Percentiles rank a stretch among this genome's conserved stretches.
Conservation (phyloP, 495 filamentous ascomycete genomes). For the Platismatia glauca region DNA sequence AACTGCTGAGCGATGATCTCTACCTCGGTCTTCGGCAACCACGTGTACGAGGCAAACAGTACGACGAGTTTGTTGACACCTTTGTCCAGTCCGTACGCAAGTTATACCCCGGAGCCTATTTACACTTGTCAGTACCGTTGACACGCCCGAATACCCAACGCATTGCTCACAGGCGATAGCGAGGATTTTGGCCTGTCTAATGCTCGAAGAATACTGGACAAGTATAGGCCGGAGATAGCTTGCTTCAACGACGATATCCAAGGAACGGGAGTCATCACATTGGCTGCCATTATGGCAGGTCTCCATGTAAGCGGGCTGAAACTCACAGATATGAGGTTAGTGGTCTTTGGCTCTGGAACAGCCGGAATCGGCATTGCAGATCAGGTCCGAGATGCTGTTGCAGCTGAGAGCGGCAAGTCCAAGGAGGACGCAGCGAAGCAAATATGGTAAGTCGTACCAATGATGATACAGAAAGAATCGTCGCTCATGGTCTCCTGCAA, state of each 20-base stretch:
- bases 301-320: constrained; percentile 59
- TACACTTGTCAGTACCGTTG: constrained; percentile 55
- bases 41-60: constrained; percentile 59
- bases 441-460: constrained; percentile 54
- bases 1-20: constrained; percentile 66
- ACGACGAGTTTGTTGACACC: constrained; percentile 67
- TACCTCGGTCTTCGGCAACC: constrained; percentile 68
- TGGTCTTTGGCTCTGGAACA: constrained; percentile 76
- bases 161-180: constrained; percentile 16
- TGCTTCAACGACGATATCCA: constrained; percentile 94
- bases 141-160: background rate
- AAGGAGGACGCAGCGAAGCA: constrained; percentile 71
- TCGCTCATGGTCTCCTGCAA: constrained; percentile 25
- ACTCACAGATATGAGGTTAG: constrained; percentile 56
- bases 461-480: background rate
- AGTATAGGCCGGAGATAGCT: constrained; percentile 58
- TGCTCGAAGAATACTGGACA: constrained; percentile 61
- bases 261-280: constrained; percentile 78
- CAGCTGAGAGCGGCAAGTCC: constrained; percentile 53
- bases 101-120: constrained; percentile 69
- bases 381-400: constrained; percentile 70
- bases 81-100: constrained; percentile 61
- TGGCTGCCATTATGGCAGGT: constrained; percentile 70
- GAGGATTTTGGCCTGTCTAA: constrained; percentile 54
- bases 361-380: constrained; percentile 83